Evolutionary conservation across 805 yeast species (phyloP), one percentile per base, ranked within the genome.

Genomic region (Yarrowia divulgata): DNA sequence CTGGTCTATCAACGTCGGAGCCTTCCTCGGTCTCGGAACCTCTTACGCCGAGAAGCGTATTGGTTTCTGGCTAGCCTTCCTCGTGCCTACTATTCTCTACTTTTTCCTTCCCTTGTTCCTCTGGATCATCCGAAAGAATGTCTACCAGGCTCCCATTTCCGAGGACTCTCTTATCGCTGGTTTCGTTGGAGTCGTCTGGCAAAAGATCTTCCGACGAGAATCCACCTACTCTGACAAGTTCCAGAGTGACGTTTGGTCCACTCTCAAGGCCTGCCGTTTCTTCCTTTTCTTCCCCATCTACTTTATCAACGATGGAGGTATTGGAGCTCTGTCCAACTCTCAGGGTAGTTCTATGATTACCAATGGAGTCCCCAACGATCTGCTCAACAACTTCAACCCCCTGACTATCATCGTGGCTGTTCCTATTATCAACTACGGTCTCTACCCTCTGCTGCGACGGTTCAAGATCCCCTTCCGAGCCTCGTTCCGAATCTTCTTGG

Each of bases 281-380:
- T 49, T 49, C 39, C 54, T 49, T 23, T 49, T 49, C 54, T 49
- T 49, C 23, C 54, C 54, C 37, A 49, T 49, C 54, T 49, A 49
- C 54, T 49, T 49, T 49, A 49, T 49, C 39, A 49, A 49, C 39
- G 37, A 32, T 32, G 54, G 54, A 32, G 54, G 54, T 1, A 49
- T 49, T 32, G 54, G 54, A 49, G 54, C 54, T 8, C 54, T 49
- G 13, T 49, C 54, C 8, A 49, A 49, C 14, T 49, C 54, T 49
- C 54, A 49, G 54, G 54, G 54, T 32, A 32, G 39, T 16, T 49
- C 54, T 23, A 49, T 49, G 54, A n/a, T 49, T 7, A 49, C 39
- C 54, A 49, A 49, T 10, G 54, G 54, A 32, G 54, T 49, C 8
- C 54, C 54, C 2, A 49, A 49, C 14, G 54, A 49, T 32, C 39